Evolutionary conservation across 2,329 filamentous ascomycete species (phyloP), one percentile per base, ranked within the genome.

Genomic region (Scorias spongiosa): DNA sequence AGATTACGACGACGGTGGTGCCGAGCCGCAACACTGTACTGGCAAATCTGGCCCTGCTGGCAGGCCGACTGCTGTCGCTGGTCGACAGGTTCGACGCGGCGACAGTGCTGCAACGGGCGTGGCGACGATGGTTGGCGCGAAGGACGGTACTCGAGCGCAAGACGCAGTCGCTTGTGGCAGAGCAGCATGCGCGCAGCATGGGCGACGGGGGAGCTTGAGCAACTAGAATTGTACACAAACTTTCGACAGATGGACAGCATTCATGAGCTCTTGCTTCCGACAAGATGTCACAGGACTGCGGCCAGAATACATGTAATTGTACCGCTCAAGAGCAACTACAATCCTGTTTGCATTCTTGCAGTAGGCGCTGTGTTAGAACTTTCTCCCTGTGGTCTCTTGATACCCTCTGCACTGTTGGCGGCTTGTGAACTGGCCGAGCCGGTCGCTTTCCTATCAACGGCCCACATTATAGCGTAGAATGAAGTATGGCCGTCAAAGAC

Each of bases 21-120:
- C 72, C 75, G 10, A 68, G 71, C 44, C 62, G 63, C 20, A 67
- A 72, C 50, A 77, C 75, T 48, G 75, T 72, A 0, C 55, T 77
- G 20, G 68, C 72, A 2, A 68, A 71, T 2, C 67, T 80, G 7
- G 67, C 74, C 3, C 78, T 78, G 55, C 66, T 80, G 5, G 75
- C 74, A 37, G 76, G 72, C 3, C 67, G 75, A 36, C 61, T 80
- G 1, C 20, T 26, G 3, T 7, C 20, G 4, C 20, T 26, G 20
- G 20, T 26, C 20, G 20, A 26, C 20, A 26, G 20, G 20, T 7
- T 26, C 20, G 20, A 26, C 20, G 20, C 20, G 20, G 20, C 7
- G 20, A 7, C 20, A 7, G 20, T 26, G n/a, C n/a, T n/a, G n/a
- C n/a, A n/a, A n/a, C n/a, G n/a, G n/a, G n/a, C n/a, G n/a, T n/a